These are phyloP conservation scores for Calonectria henricotiae DNA, from an alignment of 2,329 filamentous ascomycete genomes.

Conservation along the genomic window DNA sequence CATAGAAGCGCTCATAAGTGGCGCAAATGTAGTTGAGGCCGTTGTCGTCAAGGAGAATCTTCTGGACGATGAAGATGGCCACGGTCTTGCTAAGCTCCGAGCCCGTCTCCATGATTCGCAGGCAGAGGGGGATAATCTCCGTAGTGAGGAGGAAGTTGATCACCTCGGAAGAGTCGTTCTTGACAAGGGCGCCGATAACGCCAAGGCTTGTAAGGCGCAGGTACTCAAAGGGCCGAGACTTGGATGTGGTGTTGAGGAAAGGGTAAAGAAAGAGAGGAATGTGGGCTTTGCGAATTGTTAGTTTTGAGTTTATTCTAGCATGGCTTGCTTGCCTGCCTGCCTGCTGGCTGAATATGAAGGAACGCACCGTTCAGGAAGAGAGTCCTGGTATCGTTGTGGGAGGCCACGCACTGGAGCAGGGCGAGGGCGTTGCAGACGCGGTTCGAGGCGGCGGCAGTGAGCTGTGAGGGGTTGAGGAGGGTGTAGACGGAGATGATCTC, in stretches of 20 bases:
- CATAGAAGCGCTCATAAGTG: slow-evolving; percentile 98
- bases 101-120: slow-evolving; percentile 99
- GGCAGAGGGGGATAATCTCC: slow-evolving; percentile 97
- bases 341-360: not conserved
- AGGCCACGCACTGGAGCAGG: slow-evolving; percentile 95
- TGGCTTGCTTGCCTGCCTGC: too few relatives aligned
- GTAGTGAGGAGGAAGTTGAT: slow-evolving; percentile 99
- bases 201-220: slow-evolving; percentile 95
- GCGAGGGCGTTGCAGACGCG: slow-evolving; percentile 97
- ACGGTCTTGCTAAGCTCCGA: slow-evolving; percentile 99
- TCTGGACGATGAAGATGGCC: slow-evolving; percentile 99
- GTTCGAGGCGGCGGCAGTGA: slow-evolving; percentile 98
- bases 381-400: slow-evolving; percentile 95
- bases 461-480: slow-evolving; percentile 94
- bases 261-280: slow-evolving; percentile 98
- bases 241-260: slow-evolving; percentile 98
- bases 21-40: slow-evolving; percentile 98
- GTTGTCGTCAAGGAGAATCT: slow-evolving; percentile 97
- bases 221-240: slow-evolving; percentile 97
- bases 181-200: slow-evolving; percentile 96
- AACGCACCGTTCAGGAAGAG: slow-evolving; percentile 90
- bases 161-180: slow-evolving; percentile 98
- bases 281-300: slow-evolving; percentile 76
- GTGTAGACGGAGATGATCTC: slow-evolving; percentile 99
- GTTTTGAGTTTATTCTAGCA: slow-evolving; percentile 23